A percentile compares a stretch with the other conserved stretches of the same genome.
Conservation (phyloP, 352 stramenopile species). For the Salisapilia sapeloensis region DNA sequence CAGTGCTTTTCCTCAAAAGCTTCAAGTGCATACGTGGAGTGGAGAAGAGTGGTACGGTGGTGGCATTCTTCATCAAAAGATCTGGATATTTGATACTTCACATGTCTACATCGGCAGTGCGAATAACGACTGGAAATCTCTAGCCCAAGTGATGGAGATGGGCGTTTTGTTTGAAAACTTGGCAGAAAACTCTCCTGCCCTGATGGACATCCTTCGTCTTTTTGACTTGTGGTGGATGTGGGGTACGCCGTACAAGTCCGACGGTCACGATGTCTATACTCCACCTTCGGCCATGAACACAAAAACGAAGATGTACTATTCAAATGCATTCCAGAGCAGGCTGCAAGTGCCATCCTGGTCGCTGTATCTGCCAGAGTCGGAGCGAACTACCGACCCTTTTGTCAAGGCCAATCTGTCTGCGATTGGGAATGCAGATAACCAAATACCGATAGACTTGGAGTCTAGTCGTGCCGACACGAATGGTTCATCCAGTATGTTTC, state of each 20-base stretch:
- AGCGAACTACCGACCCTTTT: slow-evolving; percentile 28
- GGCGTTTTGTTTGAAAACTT: slow-evolving; percentile 43
- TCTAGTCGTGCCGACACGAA: neutral
- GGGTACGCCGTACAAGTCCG: slow-evolving; percentile 9
- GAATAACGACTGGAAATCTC: slow-evolving; percentile 80
- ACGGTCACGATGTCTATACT: neutral
- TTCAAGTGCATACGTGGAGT: slow-evolving; percentile 42
- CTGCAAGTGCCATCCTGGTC: slow-evolving; percentile 52
- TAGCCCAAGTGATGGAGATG: slow-evolving; percentile 76
- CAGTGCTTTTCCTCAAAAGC: slow-evolving; percentile 9
- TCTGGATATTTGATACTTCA: slow-evolving; percentile 50
- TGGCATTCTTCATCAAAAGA: slow-evolving; percentile 71
- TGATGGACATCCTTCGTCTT: slow-evolving; percentile 40
- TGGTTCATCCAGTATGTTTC: slow-evolving; percentile 19
- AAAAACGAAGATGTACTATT: slow-evolving; percentile 26
- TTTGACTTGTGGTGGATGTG: slow-evolving; percentile 67
- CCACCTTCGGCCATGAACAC: slow-evolving; percentile 4
- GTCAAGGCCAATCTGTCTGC: slow-evolving; percentile 15
- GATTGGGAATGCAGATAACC: slow-evolving; percentile 30
- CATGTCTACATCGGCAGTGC: slow-evolving; percentile 63
- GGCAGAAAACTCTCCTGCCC: slow-evolving; percentile 8
- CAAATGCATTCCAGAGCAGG: slow-evolving; percentile 27
- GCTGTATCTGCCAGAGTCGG: slow-evolving; percentile 11
- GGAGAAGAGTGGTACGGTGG: slow-evolving; percentile 50
- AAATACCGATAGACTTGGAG: slow-evolving; percentile 14